Percentiles rank a stretch among this genome's conserved stretches.
phyloP scores from a whole-genome alignment of 768 basidiomycete genomes.

The Sporobolomyces phaffii region DNA sequence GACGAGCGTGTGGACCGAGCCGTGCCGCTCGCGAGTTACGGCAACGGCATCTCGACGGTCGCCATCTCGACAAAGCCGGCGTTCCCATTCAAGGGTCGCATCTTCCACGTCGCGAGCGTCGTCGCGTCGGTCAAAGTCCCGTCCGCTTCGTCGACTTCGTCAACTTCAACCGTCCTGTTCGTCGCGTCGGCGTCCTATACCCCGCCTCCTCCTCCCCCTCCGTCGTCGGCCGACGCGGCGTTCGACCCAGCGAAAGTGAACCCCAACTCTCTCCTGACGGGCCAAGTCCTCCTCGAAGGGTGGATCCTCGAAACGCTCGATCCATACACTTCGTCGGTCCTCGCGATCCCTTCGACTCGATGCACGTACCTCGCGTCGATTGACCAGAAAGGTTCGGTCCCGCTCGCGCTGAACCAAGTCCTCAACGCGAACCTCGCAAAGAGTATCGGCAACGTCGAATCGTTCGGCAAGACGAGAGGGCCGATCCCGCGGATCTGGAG shows the following conservation, averaged over 20 bases:
- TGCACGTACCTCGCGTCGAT: constrained; percentile 78
- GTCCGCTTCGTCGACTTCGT: constrained; percentile 42
- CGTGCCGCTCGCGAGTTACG: constrained; percentile 66
- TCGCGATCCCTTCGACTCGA: constrained; percentile 84
- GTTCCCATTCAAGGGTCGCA: constrained; percentile 85
- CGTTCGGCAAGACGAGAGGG: constrained; percentile 61
- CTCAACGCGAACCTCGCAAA: constrained; percentile 63
- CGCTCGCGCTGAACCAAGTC: constrained; percentile 74
- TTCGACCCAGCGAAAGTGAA: constrained; percentile 62
- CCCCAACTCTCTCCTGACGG: constrained; percentile 64
- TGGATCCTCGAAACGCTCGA: constrained; percentile 97
- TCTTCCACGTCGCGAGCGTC: constrained; percentile 73
- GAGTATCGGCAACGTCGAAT: constrained; percentile 66
- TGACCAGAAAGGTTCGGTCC: constrained; percentile 79
- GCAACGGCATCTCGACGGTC: constrained; percentile 63
- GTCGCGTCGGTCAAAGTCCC: constrained; percentile 53
- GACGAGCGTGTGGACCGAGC: constrained; percentile 76
- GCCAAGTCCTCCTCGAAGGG: constrained; percentile 77
- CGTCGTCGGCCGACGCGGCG: not conserved
- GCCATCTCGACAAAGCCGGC: constrained; percentile 58
- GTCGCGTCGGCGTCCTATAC: constrained; percentile 66
- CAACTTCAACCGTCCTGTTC: constrained; percentile 63
- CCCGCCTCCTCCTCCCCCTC: not conserved
- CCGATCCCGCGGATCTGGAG: constrained; percentile 63
- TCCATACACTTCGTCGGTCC: constrained; percentile 87